Base-by-base conservation (phyloP, 176 grass and related monocot genomes). In the maize (Zea mays) region DNA sequence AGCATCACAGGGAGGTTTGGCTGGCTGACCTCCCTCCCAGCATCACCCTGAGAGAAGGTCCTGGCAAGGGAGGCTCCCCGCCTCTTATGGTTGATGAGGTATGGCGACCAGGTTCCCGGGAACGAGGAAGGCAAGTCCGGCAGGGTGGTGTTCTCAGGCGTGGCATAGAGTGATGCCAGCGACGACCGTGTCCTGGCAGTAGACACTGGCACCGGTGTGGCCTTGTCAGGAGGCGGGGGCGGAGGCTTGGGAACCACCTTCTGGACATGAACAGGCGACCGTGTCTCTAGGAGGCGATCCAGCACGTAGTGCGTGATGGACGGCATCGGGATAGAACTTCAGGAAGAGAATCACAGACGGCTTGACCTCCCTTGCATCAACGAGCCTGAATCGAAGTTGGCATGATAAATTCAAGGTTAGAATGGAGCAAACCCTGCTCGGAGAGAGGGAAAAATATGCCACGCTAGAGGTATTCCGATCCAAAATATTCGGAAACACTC, bases 31-130 rank as follows among this genome's bases (percentile, higher is more conserved):
- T 79, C 74, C 67, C 12, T 57, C 8, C 49, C 37, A 35, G 45
- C 82, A 71, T 94, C 79, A 14, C 67, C 81, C 44, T 80, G 68
- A 40, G 58, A 78, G 41, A 88, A 39, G 12, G 77, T 88, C 76
- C 85, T 95, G 16, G 81, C 43, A 14, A 96, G 86, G 8, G 81
- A 76, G 52, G 90, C 81, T 1, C 96, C 96, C 2, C 96, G 87
- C 10, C 92, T 80, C 10, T 98, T 98, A 62, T 98, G 89, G 78
- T 92, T 98, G 87, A 98, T 76, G 35, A 98, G 46, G 41, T 98
- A 98, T 0, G 95, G 95, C 8, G 95, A 98, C 47, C 85, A 83
- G 35, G 88, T 84, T 47, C 86, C 89, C 0, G 89, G 86, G 62
- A 90, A 98, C 1, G 85, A 98, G 4, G 91, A 93, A 8, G 92